Percentiles rank a stretch among this genome's conserved stretches.
phyloP scores from a whole-genome alignment of 495 filamentous ascomycete species.

The Immersiella caudata region DNA sequence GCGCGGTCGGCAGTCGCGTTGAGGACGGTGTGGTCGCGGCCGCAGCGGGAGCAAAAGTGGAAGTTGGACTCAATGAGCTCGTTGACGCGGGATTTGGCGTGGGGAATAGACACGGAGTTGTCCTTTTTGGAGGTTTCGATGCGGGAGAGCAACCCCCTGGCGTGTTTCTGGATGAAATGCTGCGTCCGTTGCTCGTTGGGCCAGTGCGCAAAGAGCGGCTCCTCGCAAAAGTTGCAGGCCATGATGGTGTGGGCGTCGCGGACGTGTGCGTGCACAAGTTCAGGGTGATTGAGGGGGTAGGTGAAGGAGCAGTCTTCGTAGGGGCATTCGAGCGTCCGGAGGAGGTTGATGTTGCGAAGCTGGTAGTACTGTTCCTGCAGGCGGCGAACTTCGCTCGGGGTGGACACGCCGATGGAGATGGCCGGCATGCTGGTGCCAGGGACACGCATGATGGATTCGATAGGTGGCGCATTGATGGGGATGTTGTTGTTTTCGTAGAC shows the following conservation, averaged over 20 bases:
- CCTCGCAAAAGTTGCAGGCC: slow-evolving; percentile 36
- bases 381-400: slow-evolving; percentile 41
- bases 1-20: slow-evolving; percentile 21
- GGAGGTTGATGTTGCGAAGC: slow-evolving; percentile 40
- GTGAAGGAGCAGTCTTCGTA: slow-evolving; percentile 35
- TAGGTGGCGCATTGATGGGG: slow-evolving; percentile 38
- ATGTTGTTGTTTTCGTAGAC: slow-evolving; percentile 26
- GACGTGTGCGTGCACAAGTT: slow-evolving; percentile 38
- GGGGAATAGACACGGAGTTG: not conserved
- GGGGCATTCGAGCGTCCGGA: slow-evolving; percentile 39
- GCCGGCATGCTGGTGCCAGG: slow-evolving; percentile 33
- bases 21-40: slow-evolving; percentile 28
- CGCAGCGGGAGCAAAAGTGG: slow-evolving; percentile 34
- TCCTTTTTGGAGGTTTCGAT: not conserved
- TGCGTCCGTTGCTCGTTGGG: slow-evolving; percentile 15
- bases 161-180: slow-evolving; percentile 28
- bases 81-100: not conserved
- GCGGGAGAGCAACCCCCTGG: not conserved
- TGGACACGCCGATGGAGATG: slow-evolving; percentile 42
- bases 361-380: slow-evolving; percentile 38
- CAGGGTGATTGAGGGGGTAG: slow-evolving; percentile 30
- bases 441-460: slow-evolving; percentile 41
- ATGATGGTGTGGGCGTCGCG: slow-evolving; percentile 29
- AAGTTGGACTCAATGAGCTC: slow-evolving; percentile 8
- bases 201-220: slow-evolving; percentile 34